Percentiles rank a stretch among this genome's conserved stretches.
These are phyloP conservation scores for Microbotryum lychnidis-dioicae DNA, from an alignment of 1,284 basidiomycete species.

Conservation along the genomic window DNA sequence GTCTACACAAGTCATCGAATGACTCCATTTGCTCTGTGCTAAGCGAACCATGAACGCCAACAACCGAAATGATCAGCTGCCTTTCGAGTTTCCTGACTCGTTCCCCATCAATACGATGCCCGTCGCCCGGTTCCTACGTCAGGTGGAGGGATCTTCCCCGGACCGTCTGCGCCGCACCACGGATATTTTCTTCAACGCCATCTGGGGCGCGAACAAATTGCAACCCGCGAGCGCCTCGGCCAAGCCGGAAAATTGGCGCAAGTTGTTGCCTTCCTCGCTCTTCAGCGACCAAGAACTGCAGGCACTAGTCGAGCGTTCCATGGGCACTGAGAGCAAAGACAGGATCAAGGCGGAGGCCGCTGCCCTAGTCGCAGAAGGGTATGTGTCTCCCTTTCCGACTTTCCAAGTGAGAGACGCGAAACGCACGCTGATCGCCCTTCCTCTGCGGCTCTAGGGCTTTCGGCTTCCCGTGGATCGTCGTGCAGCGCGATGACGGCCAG, in stretches of 20 bases:
- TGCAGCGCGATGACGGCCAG: constrained; percentile 14
- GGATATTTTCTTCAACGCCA: constrained; percentile 15
- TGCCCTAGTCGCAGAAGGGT: constrained; percentile 9
- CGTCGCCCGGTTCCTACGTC: constrained; percentile 15
- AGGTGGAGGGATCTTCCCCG: constrained; percentile 10
- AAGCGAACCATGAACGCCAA: background rate
- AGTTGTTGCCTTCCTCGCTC: background rate
- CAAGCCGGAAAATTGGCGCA: constrained; percentile 9
- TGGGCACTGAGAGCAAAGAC: constrained; percentile 17
- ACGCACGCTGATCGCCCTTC: background rate
- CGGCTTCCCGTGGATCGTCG: constrained; percentile 17
- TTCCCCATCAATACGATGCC: constrained; percentile 29
- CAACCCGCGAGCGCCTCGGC: constrained; percentile 4
- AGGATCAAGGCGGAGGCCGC: constrained; percentile 18
- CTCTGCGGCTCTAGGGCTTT: background rate
- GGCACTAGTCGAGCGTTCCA: constrained; percentile 6
- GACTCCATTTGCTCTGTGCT: background rate
- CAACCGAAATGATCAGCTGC: background rate
- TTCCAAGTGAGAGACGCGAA: background rate
- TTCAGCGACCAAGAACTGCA: constrained; percentile 14
- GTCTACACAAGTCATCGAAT: background rate
- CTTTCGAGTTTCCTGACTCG: constrained; percentile 10
- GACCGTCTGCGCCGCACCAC: constrained; percentile 11
- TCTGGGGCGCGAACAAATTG: constrained; percentile 11
- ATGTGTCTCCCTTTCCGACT: constrained; percentile 19